A percentile compares a stretch with the other conserved stretches of the same genome.
phyloP scores from a whole-genome alignment of 2,329 filamentous ascomycete species.

The Exophiala alcalophila region DNA sequence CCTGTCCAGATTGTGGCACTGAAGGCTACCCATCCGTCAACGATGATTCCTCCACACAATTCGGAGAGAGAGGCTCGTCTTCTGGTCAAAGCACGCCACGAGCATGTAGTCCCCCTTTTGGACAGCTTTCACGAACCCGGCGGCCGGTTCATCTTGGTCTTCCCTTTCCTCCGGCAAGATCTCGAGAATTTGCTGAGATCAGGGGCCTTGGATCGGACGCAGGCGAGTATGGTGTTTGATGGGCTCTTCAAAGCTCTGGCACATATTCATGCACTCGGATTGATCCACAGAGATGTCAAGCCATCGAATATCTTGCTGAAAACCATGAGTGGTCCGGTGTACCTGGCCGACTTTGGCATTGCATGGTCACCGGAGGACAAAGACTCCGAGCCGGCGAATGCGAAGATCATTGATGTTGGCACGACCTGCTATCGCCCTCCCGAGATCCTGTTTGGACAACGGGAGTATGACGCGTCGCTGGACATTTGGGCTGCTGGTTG shows the following conservation, averaged over 20 bases:
- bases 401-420: constrained; percentile 88
- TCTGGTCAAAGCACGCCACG: constrained; percentile 51
- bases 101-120: constrained; percentile 63
- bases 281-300: constrained; percentile 93
- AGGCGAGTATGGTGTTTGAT: constrained; percentile 53
- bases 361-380: constrained; percentile 67
- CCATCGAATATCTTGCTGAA: constrained; percentile 80
- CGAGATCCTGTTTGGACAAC: constrained; percentile 83
- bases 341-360: constrained; percentile 88
- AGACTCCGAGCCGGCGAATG: constrained; percentile 59
- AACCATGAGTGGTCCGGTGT: constrained; percentile 66
- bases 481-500: constrained; percentile 90
- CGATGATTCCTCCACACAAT: constrained; percentile 76
- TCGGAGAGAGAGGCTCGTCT: constrained; percentile 76
- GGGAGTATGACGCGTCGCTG: constrained; percentile 65
- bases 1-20: constrained; percentile 60
- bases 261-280: constrained; percentile 68
- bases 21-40: constrained; percentile 77
- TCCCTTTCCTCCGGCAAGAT: constrained; percentile 77
- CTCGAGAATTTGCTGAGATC: constrained; percentile 62
- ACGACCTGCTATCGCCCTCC: constrained; percentile 89
- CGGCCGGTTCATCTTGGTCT: constrained; percentile 72
- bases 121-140: constrained; percentile 68
- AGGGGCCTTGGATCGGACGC: constrained; percentile 33
- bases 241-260: constrained; percentile 69